Percentiles rank a stretch among this genome's conserved stretches.
Conservation (phyloP, 257 asterid species). For the Solanum habrochaites region DNA sequence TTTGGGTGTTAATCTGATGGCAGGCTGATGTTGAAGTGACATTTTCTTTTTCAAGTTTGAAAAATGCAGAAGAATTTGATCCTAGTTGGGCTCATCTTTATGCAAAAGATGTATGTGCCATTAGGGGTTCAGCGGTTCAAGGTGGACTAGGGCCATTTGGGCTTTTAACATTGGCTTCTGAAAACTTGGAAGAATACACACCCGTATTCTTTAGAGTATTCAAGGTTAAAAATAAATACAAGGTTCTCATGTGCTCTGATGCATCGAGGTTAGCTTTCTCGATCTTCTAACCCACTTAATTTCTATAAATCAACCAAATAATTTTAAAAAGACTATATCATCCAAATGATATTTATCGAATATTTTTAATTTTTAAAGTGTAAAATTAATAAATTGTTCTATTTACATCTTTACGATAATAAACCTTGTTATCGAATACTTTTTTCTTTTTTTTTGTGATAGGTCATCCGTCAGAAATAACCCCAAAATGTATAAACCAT, state of each 20-base stretch:
- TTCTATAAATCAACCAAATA: background rate
- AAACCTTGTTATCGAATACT: background rate
- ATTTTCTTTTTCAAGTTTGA: background rate
- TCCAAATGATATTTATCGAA: background rate
- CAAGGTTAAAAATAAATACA: background rate
- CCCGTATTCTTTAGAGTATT: background rate
- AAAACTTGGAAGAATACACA: background rate
- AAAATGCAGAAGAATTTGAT: background rate
- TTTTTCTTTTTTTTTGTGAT: background rate
- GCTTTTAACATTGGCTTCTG: background rate
- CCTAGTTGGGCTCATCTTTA: background rate
- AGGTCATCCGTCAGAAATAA: background rate
- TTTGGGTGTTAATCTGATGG: background rate
- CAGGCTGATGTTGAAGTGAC: background rate
- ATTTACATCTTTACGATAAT: too few relatives aligned
- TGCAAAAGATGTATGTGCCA: background rate
- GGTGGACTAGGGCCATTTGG: background rate
- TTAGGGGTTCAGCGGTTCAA: background rate
- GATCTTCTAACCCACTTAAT: background rate
- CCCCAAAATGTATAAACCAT: constrained; percentile 15
- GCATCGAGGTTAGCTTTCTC: background rate
- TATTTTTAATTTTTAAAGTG: too few relatives aligned
- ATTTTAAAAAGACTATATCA: background rate
- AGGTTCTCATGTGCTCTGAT: background rate
- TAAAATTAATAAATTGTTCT: too few relatives aligned